Evolutionary conservation across 164 flowering plant genomes (phyloP), one percentile per base, ranked within the genome.

Genomic region (Tinospora cordifolia): DNA sequence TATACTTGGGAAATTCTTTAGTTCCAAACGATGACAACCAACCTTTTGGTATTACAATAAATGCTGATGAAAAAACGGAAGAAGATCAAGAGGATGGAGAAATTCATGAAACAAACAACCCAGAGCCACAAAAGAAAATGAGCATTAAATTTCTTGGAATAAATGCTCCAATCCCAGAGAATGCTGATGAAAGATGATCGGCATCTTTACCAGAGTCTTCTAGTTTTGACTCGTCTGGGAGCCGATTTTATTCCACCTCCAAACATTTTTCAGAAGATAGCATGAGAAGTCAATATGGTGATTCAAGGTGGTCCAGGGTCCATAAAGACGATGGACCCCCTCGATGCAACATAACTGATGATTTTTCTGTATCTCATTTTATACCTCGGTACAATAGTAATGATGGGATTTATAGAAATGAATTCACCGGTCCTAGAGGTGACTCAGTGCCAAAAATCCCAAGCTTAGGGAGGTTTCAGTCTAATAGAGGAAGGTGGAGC

Each of bases 141-240:
- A 84, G 80, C 58, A 88, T 90, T 54, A 80, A 81, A 65, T 94
- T 92, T 76, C 99, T 97, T 0, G 99, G 99, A 71, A 76, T 94
- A 69, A 94, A 94, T 82, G 93, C 91, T 17, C 96, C 98, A 8
- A 80, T 94, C n/a, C 99, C 99, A 36, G 82, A 81, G 77, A 87
- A 89, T 75, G 97, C 97, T 2, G 89, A 89, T 73, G 82, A 84
- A 76, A 75, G 79, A 73, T 86, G 71, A 22, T 94, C 97, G 98
- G 76, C 78, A 27, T 73, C 86, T 66, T 67, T 57, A 39, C 68
- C 51, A 65, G 80, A 58, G 36, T 26, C 80, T 69, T 76, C 84
- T 63, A 69, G 70, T 68, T 69, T 57, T 44, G 84, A 77, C 72
- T 41, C 67, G 0, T 71, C 73, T 21, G 75, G 86, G 66, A 77